phyloP scores from a whole-genome alignment of 1,284 basidiomycete genomes.

The Phlebopus sp. region DNA sequence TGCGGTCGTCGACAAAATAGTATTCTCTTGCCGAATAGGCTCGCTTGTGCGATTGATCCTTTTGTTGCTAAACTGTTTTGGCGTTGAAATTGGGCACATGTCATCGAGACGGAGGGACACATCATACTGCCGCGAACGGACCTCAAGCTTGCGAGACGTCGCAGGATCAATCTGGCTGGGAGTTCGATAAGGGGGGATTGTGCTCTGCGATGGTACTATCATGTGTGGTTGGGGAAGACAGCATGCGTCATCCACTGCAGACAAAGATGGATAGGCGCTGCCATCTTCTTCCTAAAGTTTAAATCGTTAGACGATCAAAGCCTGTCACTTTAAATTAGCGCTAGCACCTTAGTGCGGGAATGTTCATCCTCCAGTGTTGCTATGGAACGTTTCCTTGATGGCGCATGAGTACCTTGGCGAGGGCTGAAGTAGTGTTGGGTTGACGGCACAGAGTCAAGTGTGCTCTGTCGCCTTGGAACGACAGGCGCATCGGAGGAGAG shows the following conservation, averaged over 20 bases:
- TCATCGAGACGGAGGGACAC: slow-evolving; percentile 25
- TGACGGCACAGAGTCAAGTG: slow-evolving; percentile 20
- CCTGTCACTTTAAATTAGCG: slow-evolving; percentile 29
- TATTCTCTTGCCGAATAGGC: slow-evolving; percentile 29
- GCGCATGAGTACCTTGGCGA: slow-evolving; percentile 20
- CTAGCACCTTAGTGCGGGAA: slow-evolving; percentile 33
- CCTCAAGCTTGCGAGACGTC: slow-evolving; percentile 9
- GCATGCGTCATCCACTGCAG: slow-evolving; percentile 21
- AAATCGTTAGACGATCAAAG: slow-evolving; percentile 23
- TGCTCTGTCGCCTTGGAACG: slow-evolving; percentile 18
- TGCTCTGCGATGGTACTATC: slow-evolving; percentile 24
- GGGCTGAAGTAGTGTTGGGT: slow-evolving; percentile 16
- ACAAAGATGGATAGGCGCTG: slow-evolving; percentile 17
- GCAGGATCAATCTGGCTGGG: slow-evolving; percentile 14
- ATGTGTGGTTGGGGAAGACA: slow-evolving; percentile 25
- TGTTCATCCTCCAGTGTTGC: slow-evolving; percentile 28
- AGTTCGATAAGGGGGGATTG: slow-evolving; percentile 16
- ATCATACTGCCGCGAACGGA: slow-evolving; percentile 22
- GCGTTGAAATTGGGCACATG: slow-evolving; percentile 16
- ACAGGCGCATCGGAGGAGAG: slow-evolving; percentile 28
- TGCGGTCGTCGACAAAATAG: slow-evolving; percentile 24
- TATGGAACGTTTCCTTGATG: slow-evolving; percentile 35
- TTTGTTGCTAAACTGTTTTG: slow-evolving; percentile 28
- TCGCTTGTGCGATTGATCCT: slow-evolving; percentile 30
- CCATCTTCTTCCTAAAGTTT: slow-evolving; percentile 30